Conservation (phyloP, 306 rosid genomes). For the Quercus berberidifolia region DNA sequence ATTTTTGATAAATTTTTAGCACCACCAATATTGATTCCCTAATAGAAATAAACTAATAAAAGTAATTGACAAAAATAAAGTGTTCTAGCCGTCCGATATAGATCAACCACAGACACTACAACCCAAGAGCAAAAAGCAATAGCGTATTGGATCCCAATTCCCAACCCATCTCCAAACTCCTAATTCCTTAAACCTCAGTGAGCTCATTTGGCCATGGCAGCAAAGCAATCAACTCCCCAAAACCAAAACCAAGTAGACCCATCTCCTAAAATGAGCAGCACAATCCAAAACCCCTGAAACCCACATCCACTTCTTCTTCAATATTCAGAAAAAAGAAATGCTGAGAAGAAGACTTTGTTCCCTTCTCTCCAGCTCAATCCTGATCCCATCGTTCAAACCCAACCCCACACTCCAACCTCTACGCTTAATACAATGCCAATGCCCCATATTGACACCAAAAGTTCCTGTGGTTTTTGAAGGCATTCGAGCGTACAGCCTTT, state of each 20-base stretch:
- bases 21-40: too few relatives aligned
- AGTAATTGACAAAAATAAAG: too few relatives aligned
- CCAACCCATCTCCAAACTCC: not conserved
- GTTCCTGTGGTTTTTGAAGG: constrained; percentile 25
- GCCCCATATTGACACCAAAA: not conserved
- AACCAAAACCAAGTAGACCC: too few relatives aligned
- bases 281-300: not conserved
- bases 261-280: not conserved
- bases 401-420: constrained; percentile 5
- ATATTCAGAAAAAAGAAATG: constrained; percentile 14
- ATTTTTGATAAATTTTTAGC: too few relatives aligned
- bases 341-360: constrained; percentile 31
- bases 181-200: not conserved
- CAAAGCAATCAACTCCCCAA: not conserved
- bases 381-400: constrained; percentile 4
- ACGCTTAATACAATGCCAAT: constrained; percentile 1
- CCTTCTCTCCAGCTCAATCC: constrained; percentile 27
- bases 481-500: constrained; percentile 70
- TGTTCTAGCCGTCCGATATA: too few relatives aligned
- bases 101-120: too few relatives aligned
- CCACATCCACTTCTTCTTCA: not conserved
- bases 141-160: not conserved
- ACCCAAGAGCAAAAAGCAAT: too few relatives aligned
- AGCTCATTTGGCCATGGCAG: not conserved
- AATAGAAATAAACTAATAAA: too few relatives aligned